phyloP scores from a whole-genome alignment of 1,139 yeast species.

The Suhomyces bokatorum region DNA sequence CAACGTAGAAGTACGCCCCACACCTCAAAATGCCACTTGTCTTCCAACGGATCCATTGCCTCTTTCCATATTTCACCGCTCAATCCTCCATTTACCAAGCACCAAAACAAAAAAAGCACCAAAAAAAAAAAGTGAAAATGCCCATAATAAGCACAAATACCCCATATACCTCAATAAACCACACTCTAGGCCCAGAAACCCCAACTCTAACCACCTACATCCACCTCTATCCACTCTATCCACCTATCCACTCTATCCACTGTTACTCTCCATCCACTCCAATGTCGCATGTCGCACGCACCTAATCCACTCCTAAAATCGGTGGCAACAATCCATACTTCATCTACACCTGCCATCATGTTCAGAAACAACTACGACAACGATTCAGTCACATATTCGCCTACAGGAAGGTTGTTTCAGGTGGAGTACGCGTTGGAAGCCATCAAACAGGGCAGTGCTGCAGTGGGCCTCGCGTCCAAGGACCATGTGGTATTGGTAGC shows the following conservation, averaged over 20 bases:
- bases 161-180: too few relatives aligned
- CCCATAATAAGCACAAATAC: too few relatives aligned
- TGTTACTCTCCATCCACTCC: background rate
- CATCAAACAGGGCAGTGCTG: slow-evolving; percentile 96
- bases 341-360: slow-evolving; percentile 33
- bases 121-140: too few relatives aligned
- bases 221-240: background rate
- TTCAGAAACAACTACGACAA: slow-evolving; percentile 98
- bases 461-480: slow-evolving; percentile 87
- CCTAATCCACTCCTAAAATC: background rate
- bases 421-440: slow-evolving; percentile 96
- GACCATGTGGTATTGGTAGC: slow-evolving; percentile 91
- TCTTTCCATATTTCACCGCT: too few relatives aligned
- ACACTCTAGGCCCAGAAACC: too few relatives aligned
- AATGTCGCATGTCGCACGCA: slow-evolving; percentile 2
- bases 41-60: too few relatives aligned
- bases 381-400: slow-evolving; percentile 96
- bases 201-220: too few relatives aligned
- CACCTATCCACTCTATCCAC: background rate
- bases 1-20: too few relatives aligned
- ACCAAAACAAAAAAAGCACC: too few relatives aligned
- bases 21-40: too few relatives aligned
- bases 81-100: background rate
- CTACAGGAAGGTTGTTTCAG: slow-evolving; percentile 95
- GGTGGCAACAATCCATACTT: slow-evolving; percentile 9